These are phyloP conservation scores for Microstegium vimineum DNA, from an alignment of 176 grass and related monocot species.

Conservation along the genomic window DNA sequence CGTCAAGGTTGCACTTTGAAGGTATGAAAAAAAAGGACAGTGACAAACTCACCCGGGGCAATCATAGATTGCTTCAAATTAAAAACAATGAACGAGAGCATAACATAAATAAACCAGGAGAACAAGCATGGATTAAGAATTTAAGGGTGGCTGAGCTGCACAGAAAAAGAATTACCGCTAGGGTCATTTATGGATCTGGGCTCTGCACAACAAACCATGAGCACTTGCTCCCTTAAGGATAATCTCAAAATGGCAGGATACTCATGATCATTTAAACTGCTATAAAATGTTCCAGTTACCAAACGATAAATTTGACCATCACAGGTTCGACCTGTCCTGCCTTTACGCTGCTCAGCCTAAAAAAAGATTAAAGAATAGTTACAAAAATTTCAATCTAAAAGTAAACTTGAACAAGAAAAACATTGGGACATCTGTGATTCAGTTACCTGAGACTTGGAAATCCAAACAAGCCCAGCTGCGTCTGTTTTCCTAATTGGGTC, in stretches of 20 bases:
- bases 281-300: slow-evolving; percentile 69
- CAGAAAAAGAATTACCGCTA: slow-evolving; percentile 51
- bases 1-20: neutral
- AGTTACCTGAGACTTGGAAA: slow-evolving; percentile 83
- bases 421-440: slow-evolving; percentile 9
- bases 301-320: slow-evolving; percentile 76
- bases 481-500: slow-evolving; percentile 74
- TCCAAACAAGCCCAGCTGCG: slow-evolving; percentile 68
- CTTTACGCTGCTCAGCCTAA: slow-evolving; percentile 86
- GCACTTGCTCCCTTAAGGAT: slow-evolving; percentile 85
- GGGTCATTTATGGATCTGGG: slow-evolving; percentile 84
- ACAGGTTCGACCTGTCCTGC: slow-evolving; percentile 93
- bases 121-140: slow-evolving; percentile 28
- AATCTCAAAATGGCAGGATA: slow-evolving; percentile 81
- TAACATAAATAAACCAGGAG: neutral
- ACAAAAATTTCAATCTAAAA: neutral
- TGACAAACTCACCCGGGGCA: neutral
- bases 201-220: slow-evolving; percentile 80
- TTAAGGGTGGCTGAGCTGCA: slow-evolving; percentile 20
- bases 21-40: neutral
- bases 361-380: slow-evolving; percentile 18
- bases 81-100: neutral
- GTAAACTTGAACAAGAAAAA: slow-evolving; percentile 13
- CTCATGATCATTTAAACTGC: slow-evolving; percentile 76
- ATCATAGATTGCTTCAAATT: neutral